These are phyloP conservation scores for Botrytis hyacinthi DNA, from an alignment of 2,329 filamentous ascomycete genomes.

Conservation along the genomic window DNA sequence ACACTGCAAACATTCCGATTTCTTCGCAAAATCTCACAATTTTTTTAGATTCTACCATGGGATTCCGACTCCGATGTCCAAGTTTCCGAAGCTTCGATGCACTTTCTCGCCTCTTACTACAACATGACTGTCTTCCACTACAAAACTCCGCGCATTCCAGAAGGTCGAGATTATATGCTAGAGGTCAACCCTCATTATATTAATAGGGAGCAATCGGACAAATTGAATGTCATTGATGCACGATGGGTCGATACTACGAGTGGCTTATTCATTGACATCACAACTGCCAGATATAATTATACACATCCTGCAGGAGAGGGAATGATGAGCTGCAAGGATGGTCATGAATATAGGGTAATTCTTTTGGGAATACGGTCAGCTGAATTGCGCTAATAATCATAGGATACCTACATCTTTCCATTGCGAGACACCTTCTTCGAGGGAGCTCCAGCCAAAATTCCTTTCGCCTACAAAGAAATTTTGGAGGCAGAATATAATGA, in stretches of 20 bases:
- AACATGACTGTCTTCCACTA: conserved; percentile 42
- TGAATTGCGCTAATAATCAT: conserved; percentile 19
- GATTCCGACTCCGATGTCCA: conserved; percentile 73
- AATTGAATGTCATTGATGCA: conserved; percentile 78
- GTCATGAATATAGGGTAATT: conserved; percentile 49
- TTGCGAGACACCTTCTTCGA: conserved; percentile 68
- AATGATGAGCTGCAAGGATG: conserved; percentile 51
- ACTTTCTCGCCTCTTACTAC: conserved; percentile 52
- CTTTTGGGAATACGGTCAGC: not conserved
- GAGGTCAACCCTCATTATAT: conserved; percentile 74
- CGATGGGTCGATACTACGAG: conserved; percentile 76
- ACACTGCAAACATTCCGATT: conserved; percentile 8
- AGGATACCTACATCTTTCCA: conserved; percentile 63
- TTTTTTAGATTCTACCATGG: conserved; percentile 65
- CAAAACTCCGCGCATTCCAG: conserved; percentile 36
- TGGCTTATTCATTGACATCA: conserved; percentile 82
- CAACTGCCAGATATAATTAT: conserved; percentile 55
- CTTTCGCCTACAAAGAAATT: conserved; percentile 59
- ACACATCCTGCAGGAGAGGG: conserved; percentile 45
- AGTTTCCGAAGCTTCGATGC: conserved; percentile 51
- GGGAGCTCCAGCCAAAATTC: conserved; percentile 63
- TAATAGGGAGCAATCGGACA: conserved; percentile 60
- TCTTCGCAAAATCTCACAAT: not conserved
- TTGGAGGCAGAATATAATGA: conserved; percentile 57
- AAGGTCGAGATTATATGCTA: conserved; percentile 61